phyloP scores from a whole-genome alignment of 805 yeast species.

The Ogataea nonfermentans region DNA sequence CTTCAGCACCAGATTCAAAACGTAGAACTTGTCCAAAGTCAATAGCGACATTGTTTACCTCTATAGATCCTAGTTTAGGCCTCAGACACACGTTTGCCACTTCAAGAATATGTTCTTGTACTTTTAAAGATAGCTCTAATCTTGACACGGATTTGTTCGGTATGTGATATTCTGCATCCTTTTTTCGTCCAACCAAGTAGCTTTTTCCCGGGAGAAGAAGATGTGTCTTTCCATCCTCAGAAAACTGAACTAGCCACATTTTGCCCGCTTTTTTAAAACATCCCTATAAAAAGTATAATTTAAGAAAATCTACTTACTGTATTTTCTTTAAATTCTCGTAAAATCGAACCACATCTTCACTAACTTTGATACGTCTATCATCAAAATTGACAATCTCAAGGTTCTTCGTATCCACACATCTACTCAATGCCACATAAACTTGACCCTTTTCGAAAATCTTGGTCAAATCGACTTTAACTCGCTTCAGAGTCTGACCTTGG shows the following conservation, averaged over 20 bases:
- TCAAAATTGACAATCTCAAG: constrained; percentile 67
- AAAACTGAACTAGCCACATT: constrained; percentile 17
- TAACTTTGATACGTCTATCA: constrained; percentile 54
- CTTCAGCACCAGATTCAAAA: constrained; percentile 1
- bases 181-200: constrained; percentile 17
- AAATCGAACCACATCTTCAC: constrained; percentile 58
- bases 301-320: background rate
- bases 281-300: background rate
- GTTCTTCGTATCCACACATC: constrained; percentile 68
- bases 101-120: constrained; percentile 3
- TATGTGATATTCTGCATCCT: constrained; percentile 14
- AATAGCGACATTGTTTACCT: constrained; percentile 10
- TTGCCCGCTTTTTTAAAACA: background rate
- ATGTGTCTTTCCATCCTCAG: constrained; percentile 7
- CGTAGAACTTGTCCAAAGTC: constrained; percentile 6
- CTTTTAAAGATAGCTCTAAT: constrained; percentile 12
- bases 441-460: constrained; percentile 78
- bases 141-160: constrained; percentile 16
- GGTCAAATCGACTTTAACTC: constrained; percentile 66
- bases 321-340: constrained; percentile 45
- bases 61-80: constrained; percentile 10
- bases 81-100: constrained; percentile 13
- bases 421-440: constrained; percentile 76
- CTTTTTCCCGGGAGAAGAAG: constrained; percentile 7
- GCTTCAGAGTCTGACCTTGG: constrained; percentile 77